These are phyloP conservation scores for Salinomyces thailandicus DNA, from an alignment of 2,329 filamentous ascomycete genomes.

Conservation along the genomic window DNA sequence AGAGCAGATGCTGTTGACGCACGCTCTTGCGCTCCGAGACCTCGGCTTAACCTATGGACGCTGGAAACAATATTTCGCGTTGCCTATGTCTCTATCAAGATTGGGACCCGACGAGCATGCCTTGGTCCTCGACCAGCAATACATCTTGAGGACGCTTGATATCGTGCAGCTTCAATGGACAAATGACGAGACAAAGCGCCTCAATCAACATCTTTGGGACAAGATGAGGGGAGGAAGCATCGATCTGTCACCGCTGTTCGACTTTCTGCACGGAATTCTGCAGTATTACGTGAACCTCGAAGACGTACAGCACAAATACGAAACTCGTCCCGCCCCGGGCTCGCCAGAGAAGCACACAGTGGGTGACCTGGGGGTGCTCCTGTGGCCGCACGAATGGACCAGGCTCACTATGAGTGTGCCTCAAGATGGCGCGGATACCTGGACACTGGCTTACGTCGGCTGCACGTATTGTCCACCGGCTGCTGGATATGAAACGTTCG, in stretches of 20 bases:
- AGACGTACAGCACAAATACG: too few species aligned
- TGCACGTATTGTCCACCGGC: constrained; percentile 2
- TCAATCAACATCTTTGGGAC: constrained; percentile 5
- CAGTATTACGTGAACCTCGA: constrained; percentile 4
- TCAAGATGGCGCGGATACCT: constrained; percentile 1
- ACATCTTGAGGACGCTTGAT: constrained; percentile 12
- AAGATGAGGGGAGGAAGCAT: constrained; percentile 3
- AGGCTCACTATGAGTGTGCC: neutral
- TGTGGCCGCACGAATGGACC: neutral
- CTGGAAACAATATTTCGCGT: neutral
- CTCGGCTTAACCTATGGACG: neutral
- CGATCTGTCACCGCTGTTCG: constrained; percentile 1
- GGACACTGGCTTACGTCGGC: constrained; percentile 4
- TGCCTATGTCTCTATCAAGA: constrained; percentile 8
- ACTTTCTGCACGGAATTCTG: constrained; percentile 3
- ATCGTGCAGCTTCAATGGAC: constrained; percentile 11
- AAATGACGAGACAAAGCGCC: constrained; percentile 1
- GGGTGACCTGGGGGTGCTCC: too few species aligned
- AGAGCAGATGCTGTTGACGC: neutral
- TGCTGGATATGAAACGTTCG: constrained; percentile 3
- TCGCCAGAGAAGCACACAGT: too few species aligned
- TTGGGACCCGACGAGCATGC: constrained; percentile 10
- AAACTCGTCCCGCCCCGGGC: too few species aligned
- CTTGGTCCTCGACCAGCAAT: constrained; percentile 11
- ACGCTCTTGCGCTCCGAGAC: neutral